Conservation (phyloP, 306 rosid species). For the Gynostemma pentaphyllum region DNA sequence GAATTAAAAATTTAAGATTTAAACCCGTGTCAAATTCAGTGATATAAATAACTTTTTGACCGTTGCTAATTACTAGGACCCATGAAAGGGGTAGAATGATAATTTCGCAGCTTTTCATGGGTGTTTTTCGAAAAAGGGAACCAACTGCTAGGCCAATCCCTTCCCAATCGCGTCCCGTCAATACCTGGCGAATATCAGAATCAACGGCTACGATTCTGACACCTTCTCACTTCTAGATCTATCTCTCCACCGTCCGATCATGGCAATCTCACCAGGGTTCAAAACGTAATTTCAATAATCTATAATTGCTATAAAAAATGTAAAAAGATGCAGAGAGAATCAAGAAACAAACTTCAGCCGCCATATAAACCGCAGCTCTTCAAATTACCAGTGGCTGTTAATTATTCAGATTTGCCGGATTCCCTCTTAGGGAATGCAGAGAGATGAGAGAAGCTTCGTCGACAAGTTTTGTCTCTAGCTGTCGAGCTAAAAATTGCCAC, state of each 20-base stretch:
- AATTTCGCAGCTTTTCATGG: neutral
- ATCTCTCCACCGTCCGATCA: neutral
- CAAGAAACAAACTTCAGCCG: neutral
- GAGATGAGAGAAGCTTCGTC: slow-evolving; percentile 37
- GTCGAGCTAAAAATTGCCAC: slow-evolving; percentile 24
- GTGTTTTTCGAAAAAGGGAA: neutral
- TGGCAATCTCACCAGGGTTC: neutral
- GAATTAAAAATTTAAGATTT: too few species aligned
- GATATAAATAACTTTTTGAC: too few species aligned
- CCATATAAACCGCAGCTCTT: neutral
- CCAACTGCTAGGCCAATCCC: neutral
- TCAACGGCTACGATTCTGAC: slow-evolving; percentile 6
- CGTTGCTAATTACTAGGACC: too few species aligned
- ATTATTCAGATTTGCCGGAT: neutral
- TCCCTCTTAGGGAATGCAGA: slow-evolving; percentile 65
- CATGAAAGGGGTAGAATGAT: neutral
- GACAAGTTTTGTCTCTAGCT: slow-evolving; percentile 23
- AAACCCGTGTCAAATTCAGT: too few species aligned
- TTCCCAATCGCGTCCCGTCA: neutral
- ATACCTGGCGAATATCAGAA: neutral
- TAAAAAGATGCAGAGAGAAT: neutral
- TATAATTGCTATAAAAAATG: neutral
- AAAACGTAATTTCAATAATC: neutral
- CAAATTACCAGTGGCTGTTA: neutral
- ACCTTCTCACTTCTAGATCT: neutral